Percentiles rank a stretch among this genome's conserved stretches.
Conservation (phyloP, 2,329 filamentous ascomycete genomes). For the Phaeosphaeriaceae sp. region DNA sequence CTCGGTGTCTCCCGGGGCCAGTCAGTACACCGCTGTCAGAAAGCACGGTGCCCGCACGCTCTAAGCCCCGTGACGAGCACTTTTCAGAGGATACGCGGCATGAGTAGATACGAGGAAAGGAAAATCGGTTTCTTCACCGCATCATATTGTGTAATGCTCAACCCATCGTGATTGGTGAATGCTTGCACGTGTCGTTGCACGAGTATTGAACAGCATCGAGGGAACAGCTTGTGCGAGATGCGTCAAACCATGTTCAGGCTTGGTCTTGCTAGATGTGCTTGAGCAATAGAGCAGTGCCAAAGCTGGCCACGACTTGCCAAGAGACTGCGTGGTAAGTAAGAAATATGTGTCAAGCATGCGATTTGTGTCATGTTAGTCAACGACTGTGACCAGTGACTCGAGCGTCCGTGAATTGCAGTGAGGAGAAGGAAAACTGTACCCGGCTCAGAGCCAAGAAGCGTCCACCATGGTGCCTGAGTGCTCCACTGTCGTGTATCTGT, state of each 20-base stretch:
- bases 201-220: background rate
- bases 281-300: background rate
- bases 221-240: background rate
- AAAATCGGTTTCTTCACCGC: background rate
- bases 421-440: too few relatives aligned
- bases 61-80: background rate
- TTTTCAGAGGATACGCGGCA: background rate
- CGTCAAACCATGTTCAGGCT: background rate
- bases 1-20: constrained; percentile 2
- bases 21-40: background rate
- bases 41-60: background rate
- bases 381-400: background rate
- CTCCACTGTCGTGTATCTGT: background rate
- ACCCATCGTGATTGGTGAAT: background rate
- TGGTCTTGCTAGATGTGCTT: background rate
- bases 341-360: too few relatives aligned
- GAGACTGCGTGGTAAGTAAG: too few relatives aligned
- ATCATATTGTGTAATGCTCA: background rate
- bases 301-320: too few relatives aligned
- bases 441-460: background rate
- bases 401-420: background rate
- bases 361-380: background rate
- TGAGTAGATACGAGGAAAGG: background rate
- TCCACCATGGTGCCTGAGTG: background rate
- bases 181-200: background rate